phyloP scores from a whole-genome alignment of 208 protist genomes.

The Wallacemonas collosoma region DNA sequence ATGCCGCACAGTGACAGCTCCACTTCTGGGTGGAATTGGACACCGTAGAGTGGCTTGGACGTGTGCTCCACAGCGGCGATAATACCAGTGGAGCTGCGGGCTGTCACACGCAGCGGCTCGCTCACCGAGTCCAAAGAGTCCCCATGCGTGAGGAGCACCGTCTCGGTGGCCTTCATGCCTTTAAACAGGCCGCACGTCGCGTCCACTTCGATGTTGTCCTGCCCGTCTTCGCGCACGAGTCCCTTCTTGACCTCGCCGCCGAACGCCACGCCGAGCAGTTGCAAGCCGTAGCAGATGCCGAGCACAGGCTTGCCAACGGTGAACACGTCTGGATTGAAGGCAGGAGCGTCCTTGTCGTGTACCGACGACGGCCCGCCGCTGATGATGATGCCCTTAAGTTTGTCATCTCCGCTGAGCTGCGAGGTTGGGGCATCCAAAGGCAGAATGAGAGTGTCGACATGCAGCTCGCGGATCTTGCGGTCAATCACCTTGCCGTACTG shows the following conservation, averaged over 20 bases:
- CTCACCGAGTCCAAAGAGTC: slow-evolving; percentile 74
- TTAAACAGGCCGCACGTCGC: slow-evolving; percentile 58
- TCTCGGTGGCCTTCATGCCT: slow-evolving; percentile 53
- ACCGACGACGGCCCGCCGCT: slow-evolving; percentile 94
- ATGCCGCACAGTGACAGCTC: slow-evolving; percentile 94
- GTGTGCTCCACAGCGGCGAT: slow-evolving; percentile 83
- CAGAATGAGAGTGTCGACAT: slow-evolving; percentile 91
- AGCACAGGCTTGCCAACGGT: slow-evolving; percentile 89
- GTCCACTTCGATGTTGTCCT: slow-evolving; percentile 84
- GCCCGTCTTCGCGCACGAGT: slow-evolving; percentile 94
- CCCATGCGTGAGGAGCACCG: slow-evolving; percentile 96
- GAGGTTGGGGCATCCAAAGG: slow-evolving; percentile 76
- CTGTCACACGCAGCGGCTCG: slow-evolving; percentile 56
- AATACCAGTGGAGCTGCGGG: slow-evolving; percentile 68
- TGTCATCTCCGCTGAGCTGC: slow-evolving; percentile 38
- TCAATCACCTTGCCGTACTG: slow-evolving; percentile 98
- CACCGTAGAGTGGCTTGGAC: slow-evolving; percentile 77
- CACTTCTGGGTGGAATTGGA: slow-evolving; percentile 99
- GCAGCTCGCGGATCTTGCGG: slow-evolving; percentile 94
- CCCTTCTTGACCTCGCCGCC: slow-evolving; percentile 91
- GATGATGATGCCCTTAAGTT: slow-evolving; percentile 94
- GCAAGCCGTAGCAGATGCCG: slow-evolving; percentile 99
- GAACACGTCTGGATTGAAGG: slow-evolving; percentile 79
- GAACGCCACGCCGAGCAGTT: slow-evolving; percentile 87
- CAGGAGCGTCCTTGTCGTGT: slow-evolving; percentile 87